Evolutionary conservation across 192 early-diverging fungal species (phyloP).

Genomic region (Podochytrium sp.): DNA sequence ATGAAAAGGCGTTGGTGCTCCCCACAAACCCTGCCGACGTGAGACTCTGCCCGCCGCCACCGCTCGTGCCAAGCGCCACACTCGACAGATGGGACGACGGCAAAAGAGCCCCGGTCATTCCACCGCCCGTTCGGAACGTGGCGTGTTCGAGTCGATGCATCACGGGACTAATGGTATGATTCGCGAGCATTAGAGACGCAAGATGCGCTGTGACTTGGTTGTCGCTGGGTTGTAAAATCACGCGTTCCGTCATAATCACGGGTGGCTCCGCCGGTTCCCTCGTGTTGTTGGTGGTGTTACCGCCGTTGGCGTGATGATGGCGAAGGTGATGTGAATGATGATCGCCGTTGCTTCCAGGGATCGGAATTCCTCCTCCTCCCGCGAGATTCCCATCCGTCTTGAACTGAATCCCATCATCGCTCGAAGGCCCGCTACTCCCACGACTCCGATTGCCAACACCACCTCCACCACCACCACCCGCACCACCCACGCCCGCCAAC

Average conservation of each 20-base stretch:
- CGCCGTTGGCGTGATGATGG: no score
- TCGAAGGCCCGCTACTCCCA: no score
- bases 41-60: no score
- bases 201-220: conserved; percentile 85
- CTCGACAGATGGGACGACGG: no score
- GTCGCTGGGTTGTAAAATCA: conserved; percentile 70
- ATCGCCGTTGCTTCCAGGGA: no score
- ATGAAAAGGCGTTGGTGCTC: neutral
- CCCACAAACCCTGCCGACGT: no score
- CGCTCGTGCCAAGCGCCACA: neutral
- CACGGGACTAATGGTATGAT: conserved; percentile 87
- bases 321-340: no score
- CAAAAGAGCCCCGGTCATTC: neutral
- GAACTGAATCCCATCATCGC: no score
- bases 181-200: conserved; percentile 78
- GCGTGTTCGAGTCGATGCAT: conserved; percentile 80
- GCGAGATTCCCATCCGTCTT: no score
- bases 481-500: neutral
- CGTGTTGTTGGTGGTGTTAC: neutral
- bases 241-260: conserved; percentile 16
- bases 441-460: neutral
- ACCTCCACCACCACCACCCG: neutral
- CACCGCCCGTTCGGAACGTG: conserved; percentile 61
- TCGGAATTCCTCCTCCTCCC: no score
- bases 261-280: neutral